Conservation (phyloP, 177 flowering plant species). For the Vitis hybrid region DNA sequence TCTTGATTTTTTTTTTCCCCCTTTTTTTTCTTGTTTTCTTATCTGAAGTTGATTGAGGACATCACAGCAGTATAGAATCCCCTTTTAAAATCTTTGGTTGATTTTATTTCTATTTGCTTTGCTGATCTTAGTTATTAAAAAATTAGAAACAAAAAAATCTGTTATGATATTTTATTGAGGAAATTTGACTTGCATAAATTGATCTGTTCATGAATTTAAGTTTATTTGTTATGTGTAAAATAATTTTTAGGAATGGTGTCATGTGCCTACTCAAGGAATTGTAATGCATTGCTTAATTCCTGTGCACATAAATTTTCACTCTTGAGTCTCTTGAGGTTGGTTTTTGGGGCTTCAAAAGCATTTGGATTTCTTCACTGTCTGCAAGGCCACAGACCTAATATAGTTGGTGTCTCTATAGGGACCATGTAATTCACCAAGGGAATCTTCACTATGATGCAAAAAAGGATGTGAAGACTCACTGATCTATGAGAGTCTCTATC, state of each 20-base stretch:
- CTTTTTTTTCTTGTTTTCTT: neutral
- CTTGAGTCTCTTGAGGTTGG: neutral
- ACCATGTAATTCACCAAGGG: neutral
- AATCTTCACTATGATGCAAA: neutral
- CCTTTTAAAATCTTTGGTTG: neutral
- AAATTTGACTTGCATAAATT: too few relatives aligned
- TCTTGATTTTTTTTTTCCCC: neutral
- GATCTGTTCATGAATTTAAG: too few relatives aligned
- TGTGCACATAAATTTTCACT: neutral
- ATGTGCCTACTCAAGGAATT: neutral
- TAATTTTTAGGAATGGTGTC: too few relatives aligned
- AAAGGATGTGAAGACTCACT: neutral
- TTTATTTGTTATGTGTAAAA: too few relatives aligned
- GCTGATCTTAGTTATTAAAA: neutral
- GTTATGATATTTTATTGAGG: too few relatives aligned
- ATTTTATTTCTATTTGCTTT: neutral
- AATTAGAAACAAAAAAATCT: neutral
- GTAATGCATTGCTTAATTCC: neutral
- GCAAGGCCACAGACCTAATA: neutral
- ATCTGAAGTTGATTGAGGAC: neutral
- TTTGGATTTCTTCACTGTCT: neutral
- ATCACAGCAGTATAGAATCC: neutral
- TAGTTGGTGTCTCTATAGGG: neutral
- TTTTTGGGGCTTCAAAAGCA: neutral
- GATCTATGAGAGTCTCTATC: neutral